Evolutionary conservation across 768 basidiomycete genomes (phyloP).

Genomic region (Suillus fuscotomentosus): DNA sequence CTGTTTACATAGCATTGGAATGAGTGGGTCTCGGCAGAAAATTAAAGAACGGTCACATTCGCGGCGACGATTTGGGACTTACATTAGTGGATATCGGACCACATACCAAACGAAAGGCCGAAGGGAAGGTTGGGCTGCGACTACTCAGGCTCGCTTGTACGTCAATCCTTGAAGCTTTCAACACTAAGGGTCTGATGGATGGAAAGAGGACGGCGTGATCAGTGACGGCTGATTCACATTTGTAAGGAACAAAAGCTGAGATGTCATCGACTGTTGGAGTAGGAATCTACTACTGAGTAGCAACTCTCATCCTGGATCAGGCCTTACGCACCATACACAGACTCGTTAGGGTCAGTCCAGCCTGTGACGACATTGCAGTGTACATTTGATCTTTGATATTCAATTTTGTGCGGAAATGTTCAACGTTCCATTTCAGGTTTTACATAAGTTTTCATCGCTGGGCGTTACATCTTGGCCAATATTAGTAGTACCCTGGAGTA

Average conservation of each 20-base stretch:
- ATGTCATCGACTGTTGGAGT: not conserved
- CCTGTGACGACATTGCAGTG: not conserved
- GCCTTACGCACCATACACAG: not conserved
- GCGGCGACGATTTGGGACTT: conserved; percentile 89
- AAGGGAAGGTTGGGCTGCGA: conserved; percentile 47
- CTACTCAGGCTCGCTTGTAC: not conserved
- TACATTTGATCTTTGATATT: not conserved
- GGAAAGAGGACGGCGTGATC: not conserved
- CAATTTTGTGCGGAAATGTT: not conserved
- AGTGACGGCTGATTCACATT: not conserved
- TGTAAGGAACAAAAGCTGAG: not conserved
- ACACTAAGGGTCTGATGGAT: not conserved
- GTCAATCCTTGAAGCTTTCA: not conserved
- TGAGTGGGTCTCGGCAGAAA: conserved; percentile 80
- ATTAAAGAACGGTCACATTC: conserved; percentile 82
- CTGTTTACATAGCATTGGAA: conserved; percentile 58
- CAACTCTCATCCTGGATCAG: not conserved
- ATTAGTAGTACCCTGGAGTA: not conserved
- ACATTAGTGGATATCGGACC: conserved; percentile 93
- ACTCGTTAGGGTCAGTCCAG: not conserved
- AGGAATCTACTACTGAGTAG: not conserved
- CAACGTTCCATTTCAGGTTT: not conserved
- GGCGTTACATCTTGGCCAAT: not conserved
- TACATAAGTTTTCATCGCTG: not conserved
- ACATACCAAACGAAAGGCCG: conserved; percentile 60